Percentiles rank a stretch among this genome's conserved stretches.
These are phyloP conservation scores for Aspergillus glaucus DNA, from an alignment of 2,329 filamentous ascomycete genomes.

Conservation along the genomic window DNA sequence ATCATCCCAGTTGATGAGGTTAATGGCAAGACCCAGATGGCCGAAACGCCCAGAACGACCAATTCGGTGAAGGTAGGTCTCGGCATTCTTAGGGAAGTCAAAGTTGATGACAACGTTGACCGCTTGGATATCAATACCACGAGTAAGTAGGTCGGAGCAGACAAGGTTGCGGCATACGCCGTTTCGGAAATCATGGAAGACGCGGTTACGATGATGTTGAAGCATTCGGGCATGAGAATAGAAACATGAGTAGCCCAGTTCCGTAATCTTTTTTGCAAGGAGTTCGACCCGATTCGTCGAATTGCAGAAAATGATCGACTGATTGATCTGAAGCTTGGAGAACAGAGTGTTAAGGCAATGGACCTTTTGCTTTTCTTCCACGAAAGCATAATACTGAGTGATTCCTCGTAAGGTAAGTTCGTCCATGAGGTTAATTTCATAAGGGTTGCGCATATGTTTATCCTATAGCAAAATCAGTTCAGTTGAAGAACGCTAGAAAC, in stretches of 20 bases:
- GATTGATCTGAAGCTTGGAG: constrained; percentile 98
- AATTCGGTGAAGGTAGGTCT: constrained; percentile 97
- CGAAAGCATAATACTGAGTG: constrained; percentile 98
- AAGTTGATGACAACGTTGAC: constrained; percentile 99
- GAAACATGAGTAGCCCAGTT: constrained; percentile 98
- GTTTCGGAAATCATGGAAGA: constrained; percentile 98
- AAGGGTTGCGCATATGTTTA: constrained; percentile 93
- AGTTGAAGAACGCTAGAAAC: no score
- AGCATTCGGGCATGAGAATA: constrained; percentile 99
- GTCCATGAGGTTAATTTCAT: constrained; percentile 99
- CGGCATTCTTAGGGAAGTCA: constrained; percentile 98
- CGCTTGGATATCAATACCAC: constrained; percentile 98
- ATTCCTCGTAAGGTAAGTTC: constrained; percentile 96
- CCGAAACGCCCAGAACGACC: constrained; percentile 96
- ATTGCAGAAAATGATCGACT: constrained; percentile 99
- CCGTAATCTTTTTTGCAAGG: constrained; percentile 97
- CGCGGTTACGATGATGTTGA: constrained; percentile 91
- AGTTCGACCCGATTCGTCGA: constrained; percentile 97
- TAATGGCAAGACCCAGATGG: constrained; percentile 94
- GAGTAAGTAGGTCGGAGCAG: constrained; percentile 93
- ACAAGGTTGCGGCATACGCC: constrained; percentile 97
- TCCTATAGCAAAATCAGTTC: constrained; percentile 42
- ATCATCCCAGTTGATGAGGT: constrained; percentile 99
- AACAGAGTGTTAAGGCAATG: constrained; percentile 98
- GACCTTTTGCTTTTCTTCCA: constrained; percentile 98